phyloP scores from a whole-genome alignment of 2,329 filamentous ascomycete species.

The Coniochaeta prunicola region DNA sequence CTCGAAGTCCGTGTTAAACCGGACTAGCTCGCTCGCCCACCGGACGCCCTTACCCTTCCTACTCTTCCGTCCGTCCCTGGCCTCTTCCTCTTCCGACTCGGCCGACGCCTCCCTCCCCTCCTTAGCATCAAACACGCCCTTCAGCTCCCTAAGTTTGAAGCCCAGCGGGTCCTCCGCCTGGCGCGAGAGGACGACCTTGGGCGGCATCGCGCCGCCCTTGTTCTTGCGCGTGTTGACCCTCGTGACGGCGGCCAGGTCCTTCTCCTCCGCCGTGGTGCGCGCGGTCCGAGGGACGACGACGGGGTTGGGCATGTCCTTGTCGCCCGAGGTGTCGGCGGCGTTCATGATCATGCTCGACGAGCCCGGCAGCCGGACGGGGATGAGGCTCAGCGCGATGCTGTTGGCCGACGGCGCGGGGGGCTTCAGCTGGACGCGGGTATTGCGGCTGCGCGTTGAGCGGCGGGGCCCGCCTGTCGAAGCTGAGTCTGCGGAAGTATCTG shows the following conservation, averaged over 20 bases:
- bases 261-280: slow-evolving; percentile 22
- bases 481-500: neutral
- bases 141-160: slow-evolving; percentile 17
- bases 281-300: slow-evolving; percentile 4
- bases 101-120: slow-evolving; percentile 8
- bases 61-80: slow-evolving; percentile 5
- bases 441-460: slow-evolving; percentile 18
- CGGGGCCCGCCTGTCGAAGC: slow-evolving; percentile 8
- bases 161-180: slow-evolving; percentile 18
- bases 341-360: slow-evolving; percentile 15
- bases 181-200: slow-evolving; percentile 20
- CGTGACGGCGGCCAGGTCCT: slow-evolving; percentile 33
- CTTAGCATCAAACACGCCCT: slow-evolving; percentile 19
- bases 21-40: slow-evolving; percentile 24
- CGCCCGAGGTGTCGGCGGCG: slow-evolving; percentile 6
- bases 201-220: slow-evolving; percentile 28
- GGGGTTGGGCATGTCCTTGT: slow-evolving; percentile 9
- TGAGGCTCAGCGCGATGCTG: slow-evolving; percentile 18
- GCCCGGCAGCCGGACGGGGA: slow-evolving; percentile 23
- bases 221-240: slow-evolving; percentile 38
- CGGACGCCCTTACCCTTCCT: slow-evolving; percentile 20
- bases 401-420: slow-evolving; percentile 17
- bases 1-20: slow-evolving; percentile 15
- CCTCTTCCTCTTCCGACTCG: slow-evolving; percentile 1
- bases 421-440: slow-evolving; percentile 14